phyloP scores from a whole-genome alignment of 257 asterid species.

The Echites panduratus region DNA sequence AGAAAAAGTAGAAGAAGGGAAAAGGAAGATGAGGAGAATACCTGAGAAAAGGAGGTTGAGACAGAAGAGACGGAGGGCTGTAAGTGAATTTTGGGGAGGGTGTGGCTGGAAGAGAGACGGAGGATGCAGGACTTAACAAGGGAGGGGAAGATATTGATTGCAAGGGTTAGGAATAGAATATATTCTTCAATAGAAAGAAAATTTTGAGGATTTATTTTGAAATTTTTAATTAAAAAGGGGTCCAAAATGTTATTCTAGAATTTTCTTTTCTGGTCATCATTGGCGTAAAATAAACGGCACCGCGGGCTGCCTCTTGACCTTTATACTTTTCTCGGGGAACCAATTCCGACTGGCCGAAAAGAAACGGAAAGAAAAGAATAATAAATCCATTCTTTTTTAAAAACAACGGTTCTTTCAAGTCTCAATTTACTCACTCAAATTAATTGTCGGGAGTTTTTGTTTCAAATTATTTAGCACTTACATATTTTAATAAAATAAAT shows the following conservation, averaged over 20 bases:
- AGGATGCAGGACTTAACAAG: background rate
- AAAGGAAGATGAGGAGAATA: background rate
- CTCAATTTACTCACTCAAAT: too few species aligned
- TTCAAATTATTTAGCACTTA: too few species aligned
- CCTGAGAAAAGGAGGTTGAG: background rate
- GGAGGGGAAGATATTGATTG: background rate
- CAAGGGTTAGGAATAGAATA: conserved; percentile 20
- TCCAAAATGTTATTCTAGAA: conserved; percentile 18
- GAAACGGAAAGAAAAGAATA: too few species aligned
- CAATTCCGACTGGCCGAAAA: background rate
- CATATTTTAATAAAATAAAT: too few species aligned
- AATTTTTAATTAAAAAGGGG: background rate
- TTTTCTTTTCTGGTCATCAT: conserved; percentile 13
- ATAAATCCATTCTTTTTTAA: too few species aligned
- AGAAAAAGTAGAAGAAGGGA: background rate
- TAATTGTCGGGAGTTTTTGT: too few species aligned
- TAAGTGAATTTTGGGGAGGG: background rate
- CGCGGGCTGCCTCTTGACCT: background rate
- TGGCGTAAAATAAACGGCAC: conserved; percentile 29
- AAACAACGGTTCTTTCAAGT: too few species aligned
- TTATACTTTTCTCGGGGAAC: background rate
- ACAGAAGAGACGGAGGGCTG: background rate
- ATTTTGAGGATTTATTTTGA: background rate
- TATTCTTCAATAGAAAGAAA: conserved; percentile 8
- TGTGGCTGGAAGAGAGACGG: background rate